Base-by-base conservation (phyloP, 2,329 filamentous ascomycete species). In the Byssochlamys sp. region DNA sequence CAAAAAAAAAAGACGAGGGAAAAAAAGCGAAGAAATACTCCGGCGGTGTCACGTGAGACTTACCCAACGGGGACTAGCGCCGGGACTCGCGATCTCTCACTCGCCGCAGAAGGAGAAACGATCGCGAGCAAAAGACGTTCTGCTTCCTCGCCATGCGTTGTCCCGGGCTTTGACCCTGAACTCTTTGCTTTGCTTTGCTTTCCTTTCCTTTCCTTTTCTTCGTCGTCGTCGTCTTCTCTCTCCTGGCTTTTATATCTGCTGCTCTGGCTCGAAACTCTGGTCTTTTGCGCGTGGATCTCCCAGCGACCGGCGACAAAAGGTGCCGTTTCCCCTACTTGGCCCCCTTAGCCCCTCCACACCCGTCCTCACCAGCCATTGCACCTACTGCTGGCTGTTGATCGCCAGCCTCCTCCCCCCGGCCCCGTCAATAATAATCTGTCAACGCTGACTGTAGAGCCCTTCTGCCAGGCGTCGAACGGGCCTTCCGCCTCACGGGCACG, bases 301-400 rank as follows among this genome's bases (percentile, higher is more conserved):
- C 26, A 27, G 26, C 19, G 48, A 3, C 48, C 49, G 49, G 24
- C 49, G n/a, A 12, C n/a, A 62, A 53, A 61, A 45, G 57, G 61
- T 61, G 59, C 62, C 59, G 55, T 58, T 53, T 55, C 60, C 57
- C 60, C 60, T 61, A 57, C 56, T 61, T 56, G 61, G 39, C 39
- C 39, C 60, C 62, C 68, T 65, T 66, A 68, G 68, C 69, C 69
- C 68, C 68, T 71, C 69, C 69, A 69, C 67, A 62, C 63, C 64
- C 64, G 62, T 63, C 64, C 64, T 63, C 62, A 25, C 49, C 49
- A 51, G 49, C 49, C 49, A 51, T 51, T 51, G 25, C 49, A 51
- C 9, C 25, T 27, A 25, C 59, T 58, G 55, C 58, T 19, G 62
- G 62, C 57, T 48, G 49, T 55, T 59, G 58, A 57, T 53, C 55